These are phyloP conservation scores for Artemisia annua DNA, from an alignment of 129 eudicot genomes.

Conservation along the genomic window DNA sequence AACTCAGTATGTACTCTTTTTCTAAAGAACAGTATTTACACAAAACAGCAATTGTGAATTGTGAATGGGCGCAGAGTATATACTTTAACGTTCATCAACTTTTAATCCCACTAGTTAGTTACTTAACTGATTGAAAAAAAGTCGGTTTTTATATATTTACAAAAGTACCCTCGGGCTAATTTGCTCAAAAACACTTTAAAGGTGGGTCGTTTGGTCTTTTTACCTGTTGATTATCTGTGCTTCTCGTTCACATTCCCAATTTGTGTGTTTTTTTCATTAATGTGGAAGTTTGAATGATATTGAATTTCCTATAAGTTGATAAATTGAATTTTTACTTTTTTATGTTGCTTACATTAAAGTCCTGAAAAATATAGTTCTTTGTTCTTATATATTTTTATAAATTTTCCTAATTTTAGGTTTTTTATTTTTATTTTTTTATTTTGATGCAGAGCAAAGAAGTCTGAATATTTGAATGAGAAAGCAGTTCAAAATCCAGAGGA, in stretches of 20 bases:
- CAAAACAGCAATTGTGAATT: background rate
- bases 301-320: background rate
- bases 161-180: background rate
- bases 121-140: conserved; percentile 4
- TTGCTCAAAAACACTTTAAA: background rate
- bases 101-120: conserved; percentile 11
- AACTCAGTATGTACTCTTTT: too few relatives aligned
- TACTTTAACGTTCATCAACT: too few relatives aligned
- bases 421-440: background rate
- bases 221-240: background rate
- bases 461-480: conserved; percentile 36
- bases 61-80: conserved; percentile 27
- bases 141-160: conserved; percentile 27
- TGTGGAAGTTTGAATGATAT: conserved; percentile 26
- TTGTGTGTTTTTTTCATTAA: conserved; percentile 17
- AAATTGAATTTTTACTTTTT: background rate
- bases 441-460: conserved; percentile 30
- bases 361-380: background rate
- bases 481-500: conserved; percentile 46
- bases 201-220: background rate
- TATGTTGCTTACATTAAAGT: conserved; percentile 13
- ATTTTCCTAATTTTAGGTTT: background rate
- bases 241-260: conserved; percentile 9
- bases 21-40: too few relatives aligned
- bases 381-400: background rate